A percentile compares a stretch with the other conserved stretches of the same genome.
These are phyloP conservation scores for Chrysosporium keratinophilum DNA, from an alignment of 2,329 filamentous ascomycete genomes.

Conservation along the genomic window DNA sequence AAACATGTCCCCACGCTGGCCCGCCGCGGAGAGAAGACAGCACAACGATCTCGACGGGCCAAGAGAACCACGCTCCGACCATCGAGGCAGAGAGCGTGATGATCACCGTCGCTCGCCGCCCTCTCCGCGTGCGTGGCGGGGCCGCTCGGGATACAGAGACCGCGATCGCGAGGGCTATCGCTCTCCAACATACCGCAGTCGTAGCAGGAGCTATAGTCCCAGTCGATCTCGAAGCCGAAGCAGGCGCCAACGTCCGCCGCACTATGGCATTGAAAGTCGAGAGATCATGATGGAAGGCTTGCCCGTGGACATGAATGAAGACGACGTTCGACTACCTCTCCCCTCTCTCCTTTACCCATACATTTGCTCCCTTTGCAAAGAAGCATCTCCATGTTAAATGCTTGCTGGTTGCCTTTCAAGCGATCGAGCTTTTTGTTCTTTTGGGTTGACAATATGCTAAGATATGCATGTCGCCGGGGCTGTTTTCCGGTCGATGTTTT, in stretches of 20 bases:
- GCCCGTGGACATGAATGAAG: constrained; percentile 41
- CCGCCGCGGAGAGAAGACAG: constrained; percentile 28
- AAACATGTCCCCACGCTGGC: constrained; percentile 27
- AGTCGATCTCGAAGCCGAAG: constrained; percentile 25
- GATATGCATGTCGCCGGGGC: constrained; percentile 29
- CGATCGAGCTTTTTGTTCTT: neutral
- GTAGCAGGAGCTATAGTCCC: constrained; percentile 27
- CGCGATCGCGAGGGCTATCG: constrained; percentile 40
- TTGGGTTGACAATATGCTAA: constrained; percentile 32
- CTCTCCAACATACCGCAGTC: constrained; percentile 31
- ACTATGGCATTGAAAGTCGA: constrained; percentile 36
- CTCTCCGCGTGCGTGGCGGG: constrained; percentile 30
- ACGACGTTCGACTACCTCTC: constrained; percentile 39
- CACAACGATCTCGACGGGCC: constrained; percentile 21
- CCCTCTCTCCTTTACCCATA: constrained; percentile 13
- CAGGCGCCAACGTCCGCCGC: constrained; percentile 29
- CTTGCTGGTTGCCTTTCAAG: constrained; percentile 16
- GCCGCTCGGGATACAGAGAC: constrained; percentile 33
- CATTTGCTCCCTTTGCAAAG: constrained; percentile 12
- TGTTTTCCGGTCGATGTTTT: constrained; percentile 26
- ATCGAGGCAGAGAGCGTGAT: constrained; percentile 28
- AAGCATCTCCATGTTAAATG: neutral
- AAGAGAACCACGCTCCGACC: constrained; percentile 23
- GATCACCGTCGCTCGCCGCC: constrained; percentile 26
- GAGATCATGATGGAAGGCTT: constrained; percentile 44